phyloP scores from a whole-genome alignment of 2,329 filamentous ascomycete species.

The Basipetospora chlamydospora region DNA sequence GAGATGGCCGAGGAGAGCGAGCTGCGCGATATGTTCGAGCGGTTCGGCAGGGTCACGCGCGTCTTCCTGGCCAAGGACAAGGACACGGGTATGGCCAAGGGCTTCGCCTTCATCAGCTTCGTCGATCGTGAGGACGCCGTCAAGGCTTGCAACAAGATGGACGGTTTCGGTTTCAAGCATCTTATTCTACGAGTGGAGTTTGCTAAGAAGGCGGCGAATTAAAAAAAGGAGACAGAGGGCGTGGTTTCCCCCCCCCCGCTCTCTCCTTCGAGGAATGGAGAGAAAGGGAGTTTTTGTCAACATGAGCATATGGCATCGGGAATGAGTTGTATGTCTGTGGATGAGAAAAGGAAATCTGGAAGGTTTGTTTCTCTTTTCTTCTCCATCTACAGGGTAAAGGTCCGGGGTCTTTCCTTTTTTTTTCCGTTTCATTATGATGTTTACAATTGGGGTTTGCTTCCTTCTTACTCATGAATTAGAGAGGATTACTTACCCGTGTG shows the following conservation, averaged over 20 bases:
- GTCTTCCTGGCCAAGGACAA: constrained; percentile 97
- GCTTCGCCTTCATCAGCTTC: constrained; percentile 97
- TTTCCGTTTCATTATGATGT: too few species aligned
- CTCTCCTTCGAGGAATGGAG: background rate
- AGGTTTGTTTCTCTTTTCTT: too few species aligned
- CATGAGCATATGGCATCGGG: too few species aligned
- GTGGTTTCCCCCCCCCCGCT: too few species aligned
- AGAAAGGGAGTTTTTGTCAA: too few species aligned
- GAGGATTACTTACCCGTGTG: too few species aligned
- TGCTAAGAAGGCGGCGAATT: constrained; percentile 45
- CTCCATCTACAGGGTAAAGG: too few species aligned
- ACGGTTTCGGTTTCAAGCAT: constrained; percentile 84
- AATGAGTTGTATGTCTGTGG: too few species aligned
- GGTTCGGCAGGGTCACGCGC: constrained; percentile 89
- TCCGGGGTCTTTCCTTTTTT: too few species aligned
- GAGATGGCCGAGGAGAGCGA: constrained; percentile 96
- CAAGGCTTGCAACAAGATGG: constrained; percentile 93
- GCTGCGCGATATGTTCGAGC: constrained; percentile 93
- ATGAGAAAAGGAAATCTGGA: too few species aligned
- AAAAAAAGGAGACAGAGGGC: background rate
- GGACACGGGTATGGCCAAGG: constrained; percentile 91
- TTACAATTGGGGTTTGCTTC: too few species aligned
- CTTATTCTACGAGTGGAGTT: constrained; percentile 79
- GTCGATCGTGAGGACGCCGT: constrained; percentile 80
- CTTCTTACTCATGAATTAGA: too few species aligned